Evolutionary conservation across 2,329 filamentous ascomycete species (phyloP), one percentile per base, ranked within the genome.

Genomic region (Epichloe brachyelytri): DNA sequence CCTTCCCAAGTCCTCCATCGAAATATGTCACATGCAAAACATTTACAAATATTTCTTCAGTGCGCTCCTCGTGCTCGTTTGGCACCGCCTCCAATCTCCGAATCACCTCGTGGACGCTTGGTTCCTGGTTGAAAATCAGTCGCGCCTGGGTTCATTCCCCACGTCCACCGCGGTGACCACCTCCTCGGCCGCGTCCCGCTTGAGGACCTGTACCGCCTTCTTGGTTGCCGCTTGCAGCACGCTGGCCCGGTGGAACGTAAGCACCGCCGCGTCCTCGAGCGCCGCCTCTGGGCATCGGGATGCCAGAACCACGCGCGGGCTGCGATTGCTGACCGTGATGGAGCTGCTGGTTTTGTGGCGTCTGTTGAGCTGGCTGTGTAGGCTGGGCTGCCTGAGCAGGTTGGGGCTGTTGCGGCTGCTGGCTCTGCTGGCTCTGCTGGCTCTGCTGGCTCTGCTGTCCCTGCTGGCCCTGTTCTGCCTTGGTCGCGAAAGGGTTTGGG

Each of bases 101-200:
- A 68, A 50, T 82, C 78, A 46, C 79, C 77, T 49, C 78, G 69
- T 14, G 76, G 71, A 30, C 78, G 70, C 65, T 82, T 81, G 56
- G 71, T 76, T 4, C 78, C 77, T 8, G 75, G 73, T 41, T 79
- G 77, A 57, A 79, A 76, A 51, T 82, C 80, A 46, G 72, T 68
- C 10, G 74, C 78, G 12, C 65, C 66, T 1, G 74, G 71, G 56
- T 77, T 81, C 57, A 81, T 58, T 11, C 53, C 67, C 65, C 65
- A 20, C 74, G 68, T 34, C 70, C 66, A 22, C 69, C 68, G 40
- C 69, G 58, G 15, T 57, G 60, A 44, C 68, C 71, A 43, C 75
- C 68, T 45, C 75, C 68, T 45, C 67, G 65, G 44, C 66, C 65
- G 46, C 68, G 49, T 63, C 20, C 69, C 58, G 17, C 65, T 56